Evolutionary conservation across 495 filamentous ascomycete genomes (phyloP), one percentile per base, ranked within the genome.

Genomic region (Corynascus novoguineensis): DNA sequence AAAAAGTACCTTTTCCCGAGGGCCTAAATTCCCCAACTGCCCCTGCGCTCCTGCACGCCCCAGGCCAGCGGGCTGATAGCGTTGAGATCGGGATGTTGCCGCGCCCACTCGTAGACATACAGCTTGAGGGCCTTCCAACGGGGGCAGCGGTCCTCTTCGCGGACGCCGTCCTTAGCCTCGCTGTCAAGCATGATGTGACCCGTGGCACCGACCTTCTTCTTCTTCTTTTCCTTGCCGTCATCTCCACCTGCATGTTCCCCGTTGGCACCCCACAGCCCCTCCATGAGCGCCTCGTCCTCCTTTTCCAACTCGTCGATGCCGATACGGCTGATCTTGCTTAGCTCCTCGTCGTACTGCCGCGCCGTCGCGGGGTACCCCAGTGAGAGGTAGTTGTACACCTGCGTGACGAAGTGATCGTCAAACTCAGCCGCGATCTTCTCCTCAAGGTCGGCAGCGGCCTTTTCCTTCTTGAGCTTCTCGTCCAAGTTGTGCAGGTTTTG

Each of bases 351-450:
- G 65, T 86, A 97, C 51, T 81, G 81, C 12, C 87, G 82, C 11
- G 90, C 92, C 25, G 91, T 78, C 15, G 87, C 83, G 8, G 91
- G 89, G 68, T 95, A 97, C 4, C 92, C 91, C 21, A 97, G 80
- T 1, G 89, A 95, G 14, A 97, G 78, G 71, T 97, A 97, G 67
- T 97, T 96, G 75, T 92, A 97, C 17, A 97, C 89, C 69, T 97
- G 91, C 3, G 90, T 95, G 38, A 96, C 82, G 71, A 96, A 92
- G n/a, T 71, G 77, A 68, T 95, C 89, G 55, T 84, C 69, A 62
- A 91, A 90, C 65, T 93, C 89, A 46, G 75, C 71, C 12, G 82
- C 75, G 37, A 87, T 77, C 31, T 75, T 64, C 38, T 83, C 77
- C 58, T 79, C 77, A 15, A 71, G 64, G 53, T 75, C 73, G n/a